Base-by-base conservation (phyloP, 2,329 filamentous ascomycete species). In the Cercospora janseana region DNA sequence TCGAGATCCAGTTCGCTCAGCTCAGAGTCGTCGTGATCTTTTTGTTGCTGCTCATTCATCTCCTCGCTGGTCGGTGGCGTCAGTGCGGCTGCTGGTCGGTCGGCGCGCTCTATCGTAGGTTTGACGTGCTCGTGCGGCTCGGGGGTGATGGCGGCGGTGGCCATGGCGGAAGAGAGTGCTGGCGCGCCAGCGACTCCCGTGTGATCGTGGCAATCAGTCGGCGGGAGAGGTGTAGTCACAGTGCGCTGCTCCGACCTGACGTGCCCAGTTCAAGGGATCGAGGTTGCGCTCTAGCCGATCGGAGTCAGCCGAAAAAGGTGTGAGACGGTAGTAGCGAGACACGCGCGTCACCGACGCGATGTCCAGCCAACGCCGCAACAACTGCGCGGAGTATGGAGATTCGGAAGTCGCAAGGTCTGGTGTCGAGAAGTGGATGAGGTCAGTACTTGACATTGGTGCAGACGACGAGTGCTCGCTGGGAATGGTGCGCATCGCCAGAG, bases 51-150 rank as follows among this genome's bases (percentile, higher is more conserved):
- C 38, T 63, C 51, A 41, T 69, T 67, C 67, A 74, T 70, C 59
- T 77, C 75, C 62, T 78, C 75, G 64, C 74, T 76, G 29, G 75
- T 77, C 7, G 75, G 75, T 51, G 75, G 75, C 47, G 75, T 78
- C 57, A 77, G 66, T 45, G 73, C 74, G 28, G 70, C 64, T 6
- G 63, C 54, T 20, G 64, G 57, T 40, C 52, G 51, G 15, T 49
- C 44, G 34, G 51, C 49, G 37, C 47, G 40, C 44, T 65, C 63
- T 43, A 52, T 65, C 15, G 58, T 58, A 10, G 60, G 57, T 47
- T 63, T 60, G 45, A 55, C 55, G 26, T 47, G 32, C 28, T 57
- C 58, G 35, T 60, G 57, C 20, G 53, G 48, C 13, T 59, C 56
- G 20, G 61, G 63, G 35, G 63, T 63, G 48, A 59, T 42, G 21